Conservation (phyloP, 2,329 filamentous ascomycete genomes). For the Davidsoniella australis region DNA sequence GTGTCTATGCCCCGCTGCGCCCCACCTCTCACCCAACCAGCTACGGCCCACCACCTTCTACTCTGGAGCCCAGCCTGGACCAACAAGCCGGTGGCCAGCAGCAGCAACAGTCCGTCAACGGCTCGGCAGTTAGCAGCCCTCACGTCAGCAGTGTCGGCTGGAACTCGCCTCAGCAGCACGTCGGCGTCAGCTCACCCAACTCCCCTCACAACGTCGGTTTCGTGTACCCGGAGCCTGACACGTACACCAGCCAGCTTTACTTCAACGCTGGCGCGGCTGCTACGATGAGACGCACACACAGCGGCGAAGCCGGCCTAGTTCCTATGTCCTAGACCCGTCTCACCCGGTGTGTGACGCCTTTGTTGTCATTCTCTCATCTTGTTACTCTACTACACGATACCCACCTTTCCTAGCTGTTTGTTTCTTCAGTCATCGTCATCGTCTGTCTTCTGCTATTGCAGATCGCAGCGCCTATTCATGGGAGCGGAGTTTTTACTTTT, state of each 20-base stretch:
- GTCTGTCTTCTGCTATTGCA: not conserved
- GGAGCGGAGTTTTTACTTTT: constrained; percentile 1
- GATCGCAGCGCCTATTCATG: not conserved
- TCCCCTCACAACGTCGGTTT: constrained; percentile 32
- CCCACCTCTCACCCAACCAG: constrained; percentile 74
- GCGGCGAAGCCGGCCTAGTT: constrained; percentile 41
- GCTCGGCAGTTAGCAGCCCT: constrained; percentile 66
- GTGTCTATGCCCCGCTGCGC: constrained; percentile 40
- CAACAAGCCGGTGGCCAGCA: constrained; percentile 23
- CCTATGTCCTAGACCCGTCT: constrained; percentile 13
- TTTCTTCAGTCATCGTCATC: not conserved
- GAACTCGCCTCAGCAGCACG: constrained; percentile 52
- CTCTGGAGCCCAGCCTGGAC: constrained; percentile 71
- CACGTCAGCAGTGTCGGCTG: constrained; percentile 71
- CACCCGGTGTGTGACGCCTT: no score
- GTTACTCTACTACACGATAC: not conserved
- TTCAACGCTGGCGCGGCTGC: constrained; percentile 31
- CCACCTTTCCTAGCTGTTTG: not conserved
- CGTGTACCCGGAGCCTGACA: constrained; percentile 71
- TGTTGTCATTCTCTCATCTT: no score
- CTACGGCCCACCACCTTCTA: constrained; percentile 62
- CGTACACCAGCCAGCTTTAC: constrained; percentile 54
- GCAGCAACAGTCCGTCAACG: constrained; percentile 45
- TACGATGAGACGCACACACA: constrained; percentile 24
- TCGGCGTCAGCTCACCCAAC: not conserved